Percentiles rank a stretch among this genome's conserved stretches.
phyloP scores from a whole-genome alignment of 345 rosid genomes.

The Brassica juncea region DNA sequence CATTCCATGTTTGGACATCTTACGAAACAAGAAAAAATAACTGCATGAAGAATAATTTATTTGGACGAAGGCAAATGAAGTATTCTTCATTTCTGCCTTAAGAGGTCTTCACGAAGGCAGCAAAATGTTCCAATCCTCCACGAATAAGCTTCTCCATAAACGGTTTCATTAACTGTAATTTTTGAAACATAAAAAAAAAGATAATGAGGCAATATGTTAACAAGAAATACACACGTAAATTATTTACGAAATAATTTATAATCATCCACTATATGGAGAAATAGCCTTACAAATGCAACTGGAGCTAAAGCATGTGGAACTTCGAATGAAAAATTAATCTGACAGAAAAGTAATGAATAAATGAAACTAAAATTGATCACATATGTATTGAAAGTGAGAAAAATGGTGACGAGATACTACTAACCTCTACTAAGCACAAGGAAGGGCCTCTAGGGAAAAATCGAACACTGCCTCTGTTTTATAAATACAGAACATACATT shows the following conservation, averaged over 20 bases:
- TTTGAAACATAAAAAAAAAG: neutral
- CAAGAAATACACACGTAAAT: neutral
- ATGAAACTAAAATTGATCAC: neutral
- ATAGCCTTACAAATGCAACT: slow-evolving; percentile 70
- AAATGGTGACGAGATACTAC: slow-evolving; percentile 10
- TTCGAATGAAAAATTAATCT: slow-evolving; percentile 91
- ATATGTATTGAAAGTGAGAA: neutral
- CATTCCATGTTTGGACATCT: neutral
- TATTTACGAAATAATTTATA: neutral
- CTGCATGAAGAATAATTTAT: slow-evolving; percentile 3
- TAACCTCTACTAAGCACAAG: slow-evolving; percentile 74
- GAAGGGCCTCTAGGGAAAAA: slow-evolving; percentile 77
- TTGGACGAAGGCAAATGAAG: slow-evolving; percentile 2
- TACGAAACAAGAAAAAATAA: neutral
- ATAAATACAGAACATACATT: neutral
- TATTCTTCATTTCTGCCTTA: slow-evolving; percentile 6
- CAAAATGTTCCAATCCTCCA: slow-evolving; percentile 73
- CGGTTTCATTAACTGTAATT: slow-evolving; percentile 68
- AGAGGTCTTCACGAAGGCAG: slow-evolving; percentile 33
- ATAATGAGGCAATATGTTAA: neutral
- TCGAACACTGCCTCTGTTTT: slow-evolving; percentile 80
- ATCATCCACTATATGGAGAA: neutral
- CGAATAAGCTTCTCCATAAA: slow-evolving; percentile 67
- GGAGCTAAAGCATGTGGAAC: slow-evolving; percentile 77
- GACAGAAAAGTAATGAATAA: slow-evolving; percentile 26